phyloP scores from a whole-genome alignment of 768 basidiomycete genomes.

The Hortiboletus campestris region DNA sequence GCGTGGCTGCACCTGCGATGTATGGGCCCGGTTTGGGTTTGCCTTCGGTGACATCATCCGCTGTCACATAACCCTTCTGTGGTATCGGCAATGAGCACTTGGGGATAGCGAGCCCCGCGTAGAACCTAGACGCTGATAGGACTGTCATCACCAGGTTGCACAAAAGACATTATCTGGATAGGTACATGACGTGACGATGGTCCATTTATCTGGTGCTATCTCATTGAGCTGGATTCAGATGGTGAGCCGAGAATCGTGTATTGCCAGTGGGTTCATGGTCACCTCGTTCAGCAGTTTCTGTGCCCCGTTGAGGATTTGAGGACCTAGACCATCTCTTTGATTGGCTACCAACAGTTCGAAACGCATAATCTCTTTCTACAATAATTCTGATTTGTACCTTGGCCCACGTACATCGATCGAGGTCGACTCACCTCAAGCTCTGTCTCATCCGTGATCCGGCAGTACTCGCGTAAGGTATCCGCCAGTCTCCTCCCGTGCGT shows the following conservation, averaged over 20 bases:
- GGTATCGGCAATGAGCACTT: conserved; percentile 62
- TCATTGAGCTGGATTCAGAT: conserved; percentile 18
- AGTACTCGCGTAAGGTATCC: conserved; percentile 73
- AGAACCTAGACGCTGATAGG: conserved; percentile 65
- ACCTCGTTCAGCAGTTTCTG: conserved; percentile 55
- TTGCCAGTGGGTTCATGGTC: not conserved
- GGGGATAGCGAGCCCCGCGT: conserved; percentile 64
- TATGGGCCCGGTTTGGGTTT: conserved; percentile 93
- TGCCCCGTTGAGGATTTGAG: conserved; percentile 67
- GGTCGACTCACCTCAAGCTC: conserved; percentile 50
- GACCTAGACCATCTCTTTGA: conserved; percentile 40
- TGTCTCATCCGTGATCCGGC: conserved; percentile 55
- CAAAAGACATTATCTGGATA: not conserved
- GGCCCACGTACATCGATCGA: not conserved
- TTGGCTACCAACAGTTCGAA: conserved; percentile 77
- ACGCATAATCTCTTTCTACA: conserved; percentile 64
- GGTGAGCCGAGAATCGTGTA: not conserved
- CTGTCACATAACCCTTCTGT: conserved; percentile 62
- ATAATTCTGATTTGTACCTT: not conserved
- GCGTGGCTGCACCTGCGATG: conserved; percentile 61
- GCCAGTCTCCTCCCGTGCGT: conserved; percentile 76
- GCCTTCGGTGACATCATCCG: conserved; percentile 60
- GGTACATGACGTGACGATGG: conserved; percentile 77
- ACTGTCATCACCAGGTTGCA: not conserved
- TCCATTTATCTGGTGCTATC: conserved; percentile 51